Percentiles rank a stretch among this genome's conserved stretches.
These are phyloP conservation scores for Rhodotorula sp. DNA, from an alignment of 1,284 basidiomycete genomes.

Conservation along the genomic window DNA sequence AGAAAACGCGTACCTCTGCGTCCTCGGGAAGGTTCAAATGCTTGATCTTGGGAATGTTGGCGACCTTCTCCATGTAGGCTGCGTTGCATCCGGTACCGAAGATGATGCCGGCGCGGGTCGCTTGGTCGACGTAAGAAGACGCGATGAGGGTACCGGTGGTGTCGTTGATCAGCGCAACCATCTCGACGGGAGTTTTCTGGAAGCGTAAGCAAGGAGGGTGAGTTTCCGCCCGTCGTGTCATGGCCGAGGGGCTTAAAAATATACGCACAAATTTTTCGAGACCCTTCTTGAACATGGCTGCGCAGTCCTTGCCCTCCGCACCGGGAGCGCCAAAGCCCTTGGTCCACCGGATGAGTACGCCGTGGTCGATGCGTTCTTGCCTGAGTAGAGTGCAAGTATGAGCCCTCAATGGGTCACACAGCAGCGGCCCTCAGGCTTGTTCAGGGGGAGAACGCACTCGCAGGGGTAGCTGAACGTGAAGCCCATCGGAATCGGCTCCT, in stretches of 20 bases:
- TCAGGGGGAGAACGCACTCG: slow-evolving; percentile 57
- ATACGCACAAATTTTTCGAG: slow-evolving; percentile 62
- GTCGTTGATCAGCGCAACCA: slow-evolving; percentile 91
- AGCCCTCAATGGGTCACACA: not conserved
- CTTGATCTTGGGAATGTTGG: slow-evolving; percentile 71
- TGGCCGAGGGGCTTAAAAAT: no score
- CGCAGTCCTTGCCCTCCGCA: slow-evolving; percentile 90
- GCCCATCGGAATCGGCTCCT: slow-evolving; percentile 76
- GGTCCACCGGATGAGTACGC: slow-evolving; percentile 93
- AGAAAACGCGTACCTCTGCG: slow-evolving; percentile 33
- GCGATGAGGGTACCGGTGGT: slow-evolving; percentile 97
- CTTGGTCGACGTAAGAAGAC: slow-evolving; percentile 88
- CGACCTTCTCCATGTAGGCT: slow-evolving; percentile 74
- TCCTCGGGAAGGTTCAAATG: slow-evolving; percentile 65
- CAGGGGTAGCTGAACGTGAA: slow-evolving; percentile 97
- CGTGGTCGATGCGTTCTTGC: slow-evolving; percentile 91
- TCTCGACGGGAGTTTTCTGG: slow-evolving; percentile 61
- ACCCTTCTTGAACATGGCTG: slow-evolving; percentile 82
- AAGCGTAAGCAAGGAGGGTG: not conserved
- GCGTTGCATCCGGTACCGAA: slow-evolving; percentile 99
- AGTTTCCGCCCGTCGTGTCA: not conserved
- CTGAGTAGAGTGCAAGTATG: slow-evolving; percentile 50
- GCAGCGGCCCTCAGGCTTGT: not conserved
- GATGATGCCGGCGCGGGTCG: slow-evolving; percentile 84
- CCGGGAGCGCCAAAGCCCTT: slow-evolving; percentile 94